Base-by-base conservation (phyloP, 768 basidiomycete species). In the Hypholoma fasciculare region DNA sequence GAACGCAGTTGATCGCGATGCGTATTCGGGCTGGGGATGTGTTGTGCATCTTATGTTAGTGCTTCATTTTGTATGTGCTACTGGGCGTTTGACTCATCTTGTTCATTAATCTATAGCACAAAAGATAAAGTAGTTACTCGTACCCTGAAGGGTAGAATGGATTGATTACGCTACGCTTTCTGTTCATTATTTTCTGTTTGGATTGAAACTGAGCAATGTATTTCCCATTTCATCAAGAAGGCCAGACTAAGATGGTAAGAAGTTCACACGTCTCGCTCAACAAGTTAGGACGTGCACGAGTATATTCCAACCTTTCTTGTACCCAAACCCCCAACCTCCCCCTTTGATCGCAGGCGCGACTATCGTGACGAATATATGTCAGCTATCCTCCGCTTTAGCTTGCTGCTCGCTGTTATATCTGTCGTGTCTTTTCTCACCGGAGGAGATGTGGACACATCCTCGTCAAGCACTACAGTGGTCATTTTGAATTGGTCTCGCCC, bases 11-110 rank as follows among this genome's bases (percentile, higher is more conserved):
- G 97, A 99, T 70, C 84, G 97, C 48, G 97, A 98, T 74, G 95
- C 96, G 19, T 93, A 86, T 72, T 97, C 95, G 54, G 97, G 97
- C 59, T 98, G 94, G 95, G 97, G 97, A 43, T 94, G 88, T 38
- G 74, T 97, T 54, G 97, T 99, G 39, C 92, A 98, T 79, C 79
- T 99, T 56, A 91, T 99, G 95, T 96, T 72, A 82, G 93, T 44
- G 77, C 16, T 57, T 57, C 40, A 14, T 14, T 57, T 7, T 60
- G 44, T 46, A 42, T 51, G 17, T 17, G 1, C 27, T 50, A 26
- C 27, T 5, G 34, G 38, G 30, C 58, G 36, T n/a, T 4, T 43
- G 46, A 38, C 43, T 60, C 40, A 37, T 55, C 57, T 34, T 7
- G 6, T 34, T 34, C 30, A 47, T 47, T 54, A 52, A 54, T 52